Conservation (phyloP, 805 yeast species). For the Yarrowia yakushimensis region DNA sequence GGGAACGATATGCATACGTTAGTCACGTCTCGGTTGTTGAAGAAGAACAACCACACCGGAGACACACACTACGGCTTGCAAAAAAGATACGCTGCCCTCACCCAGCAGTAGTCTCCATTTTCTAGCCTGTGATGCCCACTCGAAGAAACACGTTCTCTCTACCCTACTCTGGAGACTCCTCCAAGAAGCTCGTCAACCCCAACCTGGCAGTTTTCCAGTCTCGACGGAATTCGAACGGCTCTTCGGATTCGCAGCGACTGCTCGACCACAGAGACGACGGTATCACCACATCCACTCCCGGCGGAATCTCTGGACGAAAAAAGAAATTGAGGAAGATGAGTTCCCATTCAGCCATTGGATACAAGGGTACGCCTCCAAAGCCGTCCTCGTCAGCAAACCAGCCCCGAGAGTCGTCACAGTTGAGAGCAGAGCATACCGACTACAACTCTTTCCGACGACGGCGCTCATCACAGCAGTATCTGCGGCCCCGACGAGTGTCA, state of each 20-base stretch:
- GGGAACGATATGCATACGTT: constrained; percentile 6
- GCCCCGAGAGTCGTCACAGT: constrained; percentile 4
- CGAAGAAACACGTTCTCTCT: constrained; percentile 21
- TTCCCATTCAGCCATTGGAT: not conserved
- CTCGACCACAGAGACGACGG: constrained; percentile 18
- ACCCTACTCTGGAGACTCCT: constrained; percentile 16
- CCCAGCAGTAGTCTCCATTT: not conserved
- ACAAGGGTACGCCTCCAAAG: not conserved
- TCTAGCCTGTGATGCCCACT: not conserved
- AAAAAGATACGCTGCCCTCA: not conserved
- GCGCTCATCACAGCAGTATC: not conserved
- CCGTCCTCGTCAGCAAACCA: not conserved
- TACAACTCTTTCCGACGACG: constrained; percentile 22
- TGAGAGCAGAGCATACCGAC: constrained; percentile 12
- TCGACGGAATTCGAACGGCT: constrained; percentile 19
- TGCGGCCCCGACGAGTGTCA: constrained; percentile 8
- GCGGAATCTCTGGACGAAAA: not conserved
- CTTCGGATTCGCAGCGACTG: constrained; percentile 17
- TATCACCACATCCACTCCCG: not conserved
- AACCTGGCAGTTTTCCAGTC: constrained; percentile 6
- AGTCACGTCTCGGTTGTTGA: not conserved
- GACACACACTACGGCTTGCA: not conserved
- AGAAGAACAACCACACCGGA: not conserved
- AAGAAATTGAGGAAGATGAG: constrained; percentile 3
- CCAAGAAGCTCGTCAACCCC: constrained; percentile 14